phyloP scores from a whole-genome alignment of 805 yeast species.

The Yarrowia hollandica region DNA sequence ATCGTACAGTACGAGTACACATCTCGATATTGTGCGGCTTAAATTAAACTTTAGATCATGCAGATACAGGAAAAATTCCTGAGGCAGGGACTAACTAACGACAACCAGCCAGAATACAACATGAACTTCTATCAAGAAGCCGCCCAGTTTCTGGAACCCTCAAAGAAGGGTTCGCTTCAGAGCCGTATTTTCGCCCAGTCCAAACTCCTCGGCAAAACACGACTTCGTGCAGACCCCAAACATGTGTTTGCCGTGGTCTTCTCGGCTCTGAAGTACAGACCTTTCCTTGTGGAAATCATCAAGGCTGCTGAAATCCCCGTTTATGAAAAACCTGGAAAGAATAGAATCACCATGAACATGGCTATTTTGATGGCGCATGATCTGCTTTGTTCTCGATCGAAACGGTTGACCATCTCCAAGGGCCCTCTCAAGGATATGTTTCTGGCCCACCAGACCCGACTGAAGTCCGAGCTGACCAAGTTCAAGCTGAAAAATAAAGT shows the following conservation, averaged over 20 bases:
- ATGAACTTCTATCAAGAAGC: slow-evolving; percentile 45
- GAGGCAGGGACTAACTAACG: not conserved
- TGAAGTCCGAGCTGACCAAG: slow-evolving; percentile 78
- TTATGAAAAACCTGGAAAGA: slow-evolving; percentile 49
- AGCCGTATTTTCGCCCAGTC: slow-evolving; percentile 52
- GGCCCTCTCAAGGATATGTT: slow-evolving; percentile 82
- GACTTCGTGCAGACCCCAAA: slow-evolving; percentile 67
- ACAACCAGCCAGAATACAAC: not conserved
- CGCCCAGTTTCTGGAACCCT: slow-evolving; percentile 45
- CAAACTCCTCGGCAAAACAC: slow-evolving; percentile 40
- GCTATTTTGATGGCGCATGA: slow-evolving; percentile 77
- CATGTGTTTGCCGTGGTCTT: slow-evolving; percentile 82
- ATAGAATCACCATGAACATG: slow-evolving; percentile 52
- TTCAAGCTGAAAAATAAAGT: slow-evolving; percentile 73
- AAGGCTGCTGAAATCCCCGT: slow-evolving; percentile 65
- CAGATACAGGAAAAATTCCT: not conserved
- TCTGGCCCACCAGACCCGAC: slow-evolving; percentile 72
- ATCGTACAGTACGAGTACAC: no score
- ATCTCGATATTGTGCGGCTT: slow-evolving; percentile 16
- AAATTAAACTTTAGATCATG: slow-evolving; percentile 13
- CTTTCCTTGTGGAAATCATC: slow-evolving; percentile 61
- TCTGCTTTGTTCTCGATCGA: slow-evolving; percentile 67
- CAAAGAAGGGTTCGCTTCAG: slow-evolving; percentile 56
- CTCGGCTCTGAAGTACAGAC: slow-evolving; percentile 72
- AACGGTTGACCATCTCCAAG: slow-evolving; percentile 86